Conservation (phyloP, 2,329 filamentous ascomycete genomes). For the Colletotrichum sojae region DNA sequence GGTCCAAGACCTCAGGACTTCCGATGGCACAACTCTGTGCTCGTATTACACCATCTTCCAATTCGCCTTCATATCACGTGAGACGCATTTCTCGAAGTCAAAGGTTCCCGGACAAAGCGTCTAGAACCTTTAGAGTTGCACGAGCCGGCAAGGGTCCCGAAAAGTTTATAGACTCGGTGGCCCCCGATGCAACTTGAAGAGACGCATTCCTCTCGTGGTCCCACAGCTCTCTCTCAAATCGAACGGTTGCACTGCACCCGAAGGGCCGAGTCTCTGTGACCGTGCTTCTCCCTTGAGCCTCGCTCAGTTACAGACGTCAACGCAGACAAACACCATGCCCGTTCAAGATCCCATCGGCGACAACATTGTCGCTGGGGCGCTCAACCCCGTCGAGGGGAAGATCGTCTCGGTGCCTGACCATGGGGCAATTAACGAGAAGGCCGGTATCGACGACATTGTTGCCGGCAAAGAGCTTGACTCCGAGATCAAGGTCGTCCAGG, state of each 20-base stretch:
- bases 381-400: slow-evolving; percentile 49
- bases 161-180: background rate
- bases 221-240: background rate
- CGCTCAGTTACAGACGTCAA: background rate
- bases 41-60: slow-evolving; percentile 18
- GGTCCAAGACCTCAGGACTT: background rate
- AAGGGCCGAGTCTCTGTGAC: background rate
- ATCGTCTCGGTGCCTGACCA: slow-evolving; percentile 48
- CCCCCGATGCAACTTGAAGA: background rate
- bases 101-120: background rate
- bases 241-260: background rate
- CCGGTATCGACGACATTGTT: slow-evolving; percentile 21
- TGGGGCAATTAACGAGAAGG: slow-evolving; percentile 50
- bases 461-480: slow-evolving; percentile 39
- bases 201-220: background rate
- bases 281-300: background rate
- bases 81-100: background rate
- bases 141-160: background rate
- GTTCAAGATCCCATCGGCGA: slow-evolving; percentile 31
- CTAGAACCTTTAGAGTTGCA: background rate
- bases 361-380: slow-evolving; percentile 45
- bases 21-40: slow-evolving; percentile 22
- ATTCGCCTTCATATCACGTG: background rate
- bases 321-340: slow-evolving; percentile 5
- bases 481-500: slow-evolving; percentile 43